Conservation (phyloP, 208 protist genomes). For the Crithidia expoeki region DNA sequence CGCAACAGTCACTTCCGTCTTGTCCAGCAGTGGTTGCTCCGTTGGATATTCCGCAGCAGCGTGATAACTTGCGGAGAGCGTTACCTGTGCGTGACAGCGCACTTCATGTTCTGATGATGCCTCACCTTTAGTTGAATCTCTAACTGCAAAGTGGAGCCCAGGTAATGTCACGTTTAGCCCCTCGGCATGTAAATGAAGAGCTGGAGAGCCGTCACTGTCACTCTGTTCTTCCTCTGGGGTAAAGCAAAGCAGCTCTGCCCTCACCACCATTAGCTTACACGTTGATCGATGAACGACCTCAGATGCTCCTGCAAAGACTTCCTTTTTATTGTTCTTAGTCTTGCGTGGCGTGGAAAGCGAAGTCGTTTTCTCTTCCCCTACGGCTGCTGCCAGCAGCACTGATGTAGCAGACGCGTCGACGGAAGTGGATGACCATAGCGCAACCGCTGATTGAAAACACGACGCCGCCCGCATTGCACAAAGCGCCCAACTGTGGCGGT, state of each 20-base stretch:
- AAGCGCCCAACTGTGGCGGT: constrained; percentile 28
- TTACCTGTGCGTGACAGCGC: background rate
- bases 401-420: background rate
- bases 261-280: constrained; percentile 1
- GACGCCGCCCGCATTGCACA: background rate
- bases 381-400: background rate
- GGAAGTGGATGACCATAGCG: constrained; percentile 2
- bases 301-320: background rate
- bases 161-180: background rate
- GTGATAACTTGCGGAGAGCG: background rate
- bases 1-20: background rate
- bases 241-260: constrained; percentile 27
- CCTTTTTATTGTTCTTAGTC: background rate
- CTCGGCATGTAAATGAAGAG: background rate
- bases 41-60: no score
- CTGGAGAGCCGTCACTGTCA: background rate
- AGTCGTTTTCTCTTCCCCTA: background rate
- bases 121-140: background rate
- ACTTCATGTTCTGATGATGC: background rate
- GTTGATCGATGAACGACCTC: background rate
- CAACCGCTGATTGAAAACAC: background rate
- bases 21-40: background rate
- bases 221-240: background rate
- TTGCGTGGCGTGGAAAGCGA: no score
- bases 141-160: background rate